Evolutionary conservation across 495 filamentous ascomycete genomes (phyloP).

Genomic region (Aspergillus olivimuriae): DNA sequence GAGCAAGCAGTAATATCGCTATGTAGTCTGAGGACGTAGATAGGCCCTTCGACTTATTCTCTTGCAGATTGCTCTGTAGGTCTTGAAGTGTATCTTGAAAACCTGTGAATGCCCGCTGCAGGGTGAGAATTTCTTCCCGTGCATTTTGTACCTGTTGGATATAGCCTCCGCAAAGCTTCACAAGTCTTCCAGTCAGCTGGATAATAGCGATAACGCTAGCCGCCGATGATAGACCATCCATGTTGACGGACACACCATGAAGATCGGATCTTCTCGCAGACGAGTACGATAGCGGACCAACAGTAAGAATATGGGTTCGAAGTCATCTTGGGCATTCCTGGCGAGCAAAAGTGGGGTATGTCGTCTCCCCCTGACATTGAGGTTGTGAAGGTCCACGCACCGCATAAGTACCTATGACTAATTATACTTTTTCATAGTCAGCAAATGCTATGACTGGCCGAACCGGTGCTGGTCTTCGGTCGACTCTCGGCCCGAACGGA

Average conservation of each 20-base stretch:
- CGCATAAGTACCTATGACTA: not conserved
- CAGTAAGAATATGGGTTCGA: not conserved
- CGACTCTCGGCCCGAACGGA: not conserved
- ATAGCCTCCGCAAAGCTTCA: constrained; percentile 25
- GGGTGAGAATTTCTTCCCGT: constrained; percentile 15
- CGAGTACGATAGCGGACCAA: not conserved
- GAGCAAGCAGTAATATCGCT: constrained; percentile 18
- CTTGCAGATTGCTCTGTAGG: constrained; percentile 16
- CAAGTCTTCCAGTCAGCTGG: constrained; percentile 20
- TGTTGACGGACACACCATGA: not conserved
- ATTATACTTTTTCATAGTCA: not conserved
- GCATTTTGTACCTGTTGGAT: constrained; percentile 25
- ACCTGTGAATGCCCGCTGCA: constrained; percentile 15
- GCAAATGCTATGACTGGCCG: not conserved
- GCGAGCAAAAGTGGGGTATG: not conserved
- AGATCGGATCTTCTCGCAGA: not conserved
- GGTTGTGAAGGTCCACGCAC: not conserved
- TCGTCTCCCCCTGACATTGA: not conserved
- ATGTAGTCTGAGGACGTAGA: constrained; percentile 6
- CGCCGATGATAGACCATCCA: not conserved
- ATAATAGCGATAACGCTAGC: constrained; percentile 4
- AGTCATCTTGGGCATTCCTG: not conserved
- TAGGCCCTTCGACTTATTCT: constrained; percentile 9
- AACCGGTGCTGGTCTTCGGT: not conserved
- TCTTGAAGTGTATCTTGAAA: constrained; percentile 16